These are phyloP conservation scores for Mycena sp. DNA, from an alignment of 1,284 basidiomycete species.

Conservation along the genomic window DNA sequence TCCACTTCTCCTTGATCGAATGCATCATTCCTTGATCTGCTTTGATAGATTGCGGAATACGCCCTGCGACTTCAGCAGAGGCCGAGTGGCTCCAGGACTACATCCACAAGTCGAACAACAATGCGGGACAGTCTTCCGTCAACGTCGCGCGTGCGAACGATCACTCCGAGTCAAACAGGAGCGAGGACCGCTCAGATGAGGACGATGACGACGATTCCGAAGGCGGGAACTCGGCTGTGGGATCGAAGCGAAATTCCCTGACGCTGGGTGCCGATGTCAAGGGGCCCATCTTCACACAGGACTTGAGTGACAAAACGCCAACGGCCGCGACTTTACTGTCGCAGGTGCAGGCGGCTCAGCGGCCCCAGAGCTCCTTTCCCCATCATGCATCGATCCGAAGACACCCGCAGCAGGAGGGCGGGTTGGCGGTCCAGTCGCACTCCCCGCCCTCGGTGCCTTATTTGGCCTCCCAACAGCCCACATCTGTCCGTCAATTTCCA, in stretches of 20 bases:
- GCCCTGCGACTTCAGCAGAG: slow-evolving; percentile 87
- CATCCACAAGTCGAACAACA: slow-evolving; percentile 88
- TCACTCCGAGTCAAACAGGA: slow-evolving; percentile 65
- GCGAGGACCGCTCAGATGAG: slow-evolving; percentile 79
- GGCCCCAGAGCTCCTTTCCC: slow-evolving; percentile 68
- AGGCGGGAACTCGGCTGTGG: slow-evolving; percentile 66
- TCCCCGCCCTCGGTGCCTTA: slow-evolving; percentile 60
- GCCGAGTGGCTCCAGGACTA: slow-evolving; percentile 92
- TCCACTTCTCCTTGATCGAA: slow-evolving; percentile 40
- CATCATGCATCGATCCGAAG: slow-evolving; percentile 79
- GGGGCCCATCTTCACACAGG: slow-evolving; percentile 62
- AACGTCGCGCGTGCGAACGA: slow-evolving; percentile 77
- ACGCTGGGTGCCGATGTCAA: slow-evolving; percentile 72
- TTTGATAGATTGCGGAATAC: slow-evolving; percentile 84
- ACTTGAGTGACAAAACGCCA: slow-evolving; percentile 82
- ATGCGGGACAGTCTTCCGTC: slow-evolving; percentile 74
- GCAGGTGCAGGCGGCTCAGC: slow-evolving; percentile 74
- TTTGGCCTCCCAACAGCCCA: slow-evolving; percentile 56
- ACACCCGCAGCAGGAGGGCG: slow-evolving; percentile 65
- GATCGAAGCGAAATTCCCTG: slow-evolving; percentile 79
- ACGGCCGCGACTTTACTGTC: slow-evolving; percentile 80
- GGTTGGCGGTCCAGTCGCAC: slow-evolving; percentile 58
- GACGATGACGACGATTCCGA: slow-evolving; percentile 88
- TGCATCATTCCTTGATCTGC: slow-evolving; percentile 38
- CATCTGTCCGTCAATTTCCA: slow-evolving; percentile 80